phyloP scores from a whole-genome alignment of 1,284 basidiomycete species.

The Porodaedalea pini region DNA sequence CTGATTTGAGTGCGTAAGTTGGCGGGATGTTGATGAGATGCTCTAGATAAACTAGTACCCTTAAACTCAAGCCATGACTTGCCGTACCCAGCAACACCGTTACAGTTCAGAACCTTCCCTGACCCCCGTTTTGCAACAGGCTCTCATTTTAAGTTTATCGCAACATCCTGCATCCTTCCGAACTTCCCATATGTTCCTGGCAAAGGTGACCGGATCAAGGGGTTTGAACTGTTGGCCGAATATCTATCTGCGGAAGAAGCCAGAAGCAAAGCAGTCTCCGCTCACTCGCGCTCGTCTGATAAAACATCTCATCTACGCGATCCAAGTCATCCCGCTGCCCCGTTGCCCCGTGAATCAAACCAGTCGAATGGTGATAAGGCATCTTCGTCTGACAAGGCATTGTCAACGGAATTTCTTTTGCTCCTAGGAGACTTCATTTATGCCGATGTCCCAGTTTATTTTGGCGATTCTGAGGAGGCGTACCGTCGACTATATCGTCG shows the following conservation, averaged over 20 bases:
- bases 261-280: constrained; percentile 3
- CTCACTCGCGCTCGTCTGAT: no score
- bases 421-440: constrained; percentile 77
- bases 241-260: constrained; percentile 34
- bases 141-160: constrained; percentile 61
- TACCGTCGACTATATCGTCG: constrained; percentile 65
- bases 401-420: constrained; percentile 51
- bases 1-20: no score
- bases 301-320: no score
- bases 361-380: background rate
- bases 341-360: background rate
- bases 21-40: background rate
- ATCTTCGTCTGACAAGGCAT: background rate
- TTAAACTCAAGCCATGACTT: constrained; percentile 27
- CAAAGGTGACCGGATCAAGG: constrained; percentile 52
- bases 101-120: constrained; percentile 65
- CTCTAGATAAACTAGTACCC: background rate
- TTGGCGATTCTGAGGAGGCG: constrained; percentile 50
- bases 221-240: constrained; percentile 64
- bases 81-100: constrained; percentile 49
- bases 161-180: constrained; percentile 57
- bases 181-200: constrained; percentile 65
- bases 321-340: no score
- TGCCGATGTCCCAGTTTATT: constrained; percentile 67
- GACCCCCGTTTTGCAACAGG: constrained; percentile 54